phyloP scores from a whole-genome alignment of 1,284 basidiomycete species.

The Schizophyllum amplum region DNA sequence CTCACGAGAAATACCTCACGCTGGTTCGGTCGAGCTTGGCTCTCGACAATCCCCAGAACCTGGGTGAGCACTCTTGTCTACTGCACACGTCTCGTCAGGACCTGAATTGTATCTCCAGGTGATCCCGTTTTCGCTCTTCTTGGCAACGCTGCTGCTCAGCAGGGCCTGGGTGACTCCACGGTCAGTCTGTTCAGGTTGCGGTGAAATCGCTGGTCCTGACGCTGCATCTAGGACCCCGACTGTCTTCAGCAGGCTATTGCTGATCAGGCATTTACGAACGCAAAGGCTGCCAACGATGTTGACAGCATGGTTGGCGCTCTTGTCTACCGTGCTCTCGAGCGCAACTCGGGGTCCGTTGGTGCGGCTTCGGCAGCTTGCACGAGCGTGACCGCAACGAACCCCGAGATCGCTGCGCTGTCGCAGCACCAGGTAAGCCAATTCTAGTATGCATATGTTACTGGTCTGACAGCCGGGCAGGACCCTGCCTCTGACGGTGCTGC shows the following conservation, averaged over 20 bases:
- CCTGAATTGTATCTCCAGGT: conserved; percentile 49
- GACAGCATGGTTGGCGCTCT: conserved; percentile 52
- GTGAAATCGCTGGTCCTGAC: not conserved
- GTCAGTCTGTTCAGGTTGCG: conserved; percentile 21
- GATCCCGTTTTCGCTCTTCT: conserved; percentile 62
- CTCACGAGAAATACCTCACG: conserved; percentile 50
- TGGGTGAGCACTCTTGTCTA: conserved; percentile 57
- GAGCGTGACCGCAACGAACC: conserved; percentile 47
- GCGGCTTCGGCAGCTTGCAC: conserved; percentile 41
- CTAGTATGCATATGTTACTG: not conserved
- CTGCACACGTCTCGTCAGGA: conserved; percentile 38
- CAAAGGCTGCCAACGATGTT: conserved; percentile 52
- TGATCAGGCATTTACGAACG: conserved; percentile 66
- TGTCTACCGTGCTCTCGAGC: conserved; percentile 59
- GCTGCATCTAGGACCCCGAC: conserved; percentile 37
- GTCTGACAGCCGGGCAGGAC: conserved; percentile 29
- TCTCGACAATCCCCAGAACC: conserved; percentile 52
- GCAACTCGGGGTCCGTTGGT: conserved; percentile 56
- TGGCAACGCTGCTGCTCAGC: conserved; percentile 51
- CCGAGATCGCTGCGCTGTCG: conserved; percentile 57
- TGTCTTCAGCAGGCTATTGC: conserved; percentile 61
- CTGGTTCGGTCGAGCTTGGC: conserved; percentile 38
- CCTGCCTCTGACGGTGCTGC: conserved; percentile 53
- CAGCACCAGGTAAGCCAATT: conserved; percentile 45
- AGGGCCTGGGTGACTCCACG: conserved; percentile 35